Base-by-base conservation (phyloP, 768 basidiomycete genomes). In the Postia placenta region DNA sequence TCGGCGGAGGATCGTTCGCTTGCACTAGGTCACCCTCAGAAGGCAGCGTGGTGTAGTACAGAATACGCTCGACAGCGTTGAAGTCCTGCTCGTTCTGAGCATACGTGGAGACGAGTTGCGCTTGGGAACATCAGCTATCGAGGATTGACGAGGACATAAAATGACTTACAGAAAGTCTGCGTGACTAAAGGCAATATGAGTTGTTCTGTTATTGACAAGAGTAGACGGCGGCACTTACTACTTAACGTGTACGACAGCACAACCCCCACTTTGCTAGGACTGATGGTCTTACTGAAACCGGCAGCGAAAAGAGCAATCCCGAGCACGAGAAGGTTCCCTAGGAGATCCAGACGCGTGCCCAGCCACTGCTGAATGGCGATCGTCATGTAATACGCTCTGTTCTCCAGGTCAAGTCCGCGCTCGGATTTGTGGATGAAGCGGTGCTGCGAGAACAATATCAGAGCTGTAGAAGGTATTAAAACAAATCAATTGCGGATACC, bases 221-320 rank as follows among this genome's bases (percentile, higher is more conserved):
- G 9, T 39, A 9, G 42, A 42, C 9, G 11, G 11, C 23, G 24
- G 9, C 3, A 70, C 76, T 57, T 59, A 79, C 79, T 74, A 56
- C 68, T 67, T 24, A 65, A 51, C 5, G 60, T 63, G 45, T 64
- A 65, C 2, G 63, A 61, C 24, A 69, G 42, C 26, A 66, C 61
- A 45, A 64, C 64, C 39, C 83, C 79, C 45, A 82, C 74, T 57
- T 79, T 81, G 12, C 81, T 67, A 11, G 85, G 81, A 53, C 76
- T 71, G 27, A 81, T 75, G 0, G 72, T 64, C 33, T 70, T 66
- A 14, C 83, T 66, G 61, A 81, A 80, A 1, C 79, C 78, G 11
- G 79, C 78, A 1, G 81, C 84, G 60, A 88, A 87, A 11, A 89
- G 63, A 2, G 70, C 80, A 38, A 91, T 85, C 1, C 83, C 82